A percentile compares a stretch with the other conserved stretches of the same genome.
phyloP scores from a whole-genome alignment of 371 early-diverging fungal genomes.

The Syncephalastrum sp. region DNA sequence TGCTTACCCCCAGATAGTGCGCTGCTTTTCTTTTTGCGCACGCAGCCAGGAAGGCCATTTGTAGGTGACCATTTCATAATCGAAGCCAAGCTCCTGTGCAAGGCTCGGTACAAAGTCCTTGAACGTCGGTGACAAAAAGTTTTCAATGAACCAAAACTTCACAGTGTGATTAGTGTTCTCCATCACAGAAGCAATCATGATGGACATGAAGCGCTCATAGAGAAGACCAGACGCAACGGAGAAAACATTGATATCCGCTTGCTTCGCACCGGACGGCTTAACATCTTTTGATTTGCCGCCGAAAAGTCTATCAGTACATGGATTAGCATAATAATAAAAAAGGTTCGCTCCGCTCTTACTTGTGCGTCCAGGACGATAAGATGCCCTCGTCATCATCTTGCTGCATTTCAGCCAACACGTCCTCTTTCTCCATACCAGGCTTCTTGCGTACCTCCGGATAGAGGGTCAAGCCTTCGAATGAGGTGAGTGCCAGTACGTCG shows the following conservation, averaged over 20 bases:
- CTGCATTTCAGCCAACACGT: slow-evolving; percentile 59
- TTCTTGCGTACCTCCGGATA: slow-evolving; percentile 79
- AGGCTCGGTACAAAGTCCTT: slow-evolving; percentile 91
- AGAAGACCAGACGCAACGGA: slow-evolving; percentile 96
- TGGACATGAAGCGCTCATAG: slow-evolving; percentile 94
- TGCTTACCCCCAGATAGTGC: slow-evolving; percentile 90
- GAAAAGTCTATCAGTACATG: slow-evolving; percentile 15
- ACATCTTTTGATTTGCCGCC: slow-evolving; percentile 13
- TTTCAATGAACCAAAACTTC: slow-evolving; percentile 97
- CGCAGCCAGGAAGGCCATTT: slow-evolving; percentile 98
- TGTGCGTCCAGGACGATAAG: slow-evolving; percentile 54
- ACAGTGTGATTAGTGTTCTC: slow-evolving; percentile 82
- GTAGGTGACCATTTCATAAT: slow-evolving; percentile 93
- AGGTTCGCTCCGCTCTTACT: slow-evolving; percentile 27
- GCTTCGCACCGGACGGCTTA: slow-evolving; percentile 18
- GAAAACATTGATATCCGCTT: slow-evolving; percentile 87
- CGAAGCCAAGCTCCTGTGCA: slow-evolving; percentile 80
- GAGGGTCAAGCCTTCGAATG: slow-evolving; percentile 82
- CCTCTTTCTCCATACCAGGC: slow-evolving; percentile 75
- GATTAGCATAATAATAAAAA: not conserved
- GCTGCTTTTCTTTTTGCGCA: slow-evolving; percentile 89
- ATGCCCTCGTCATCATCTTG: slow-evolving; percentile 26
- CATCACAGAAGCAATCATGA: slow-evolving; percentile 95
- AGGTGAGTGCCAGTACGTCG: slow-evolving; percentile 55
- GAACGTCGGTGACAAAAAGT: slow-evolving; percentile 94